Percentiles rank a stretch among this genome's conserved stretches.
These are phyloP conservation scores for Verticillium longisporum DNA, from an alignment of 2,329 filamentous ascomycete species.

Conservation along the genomic window DNA sequence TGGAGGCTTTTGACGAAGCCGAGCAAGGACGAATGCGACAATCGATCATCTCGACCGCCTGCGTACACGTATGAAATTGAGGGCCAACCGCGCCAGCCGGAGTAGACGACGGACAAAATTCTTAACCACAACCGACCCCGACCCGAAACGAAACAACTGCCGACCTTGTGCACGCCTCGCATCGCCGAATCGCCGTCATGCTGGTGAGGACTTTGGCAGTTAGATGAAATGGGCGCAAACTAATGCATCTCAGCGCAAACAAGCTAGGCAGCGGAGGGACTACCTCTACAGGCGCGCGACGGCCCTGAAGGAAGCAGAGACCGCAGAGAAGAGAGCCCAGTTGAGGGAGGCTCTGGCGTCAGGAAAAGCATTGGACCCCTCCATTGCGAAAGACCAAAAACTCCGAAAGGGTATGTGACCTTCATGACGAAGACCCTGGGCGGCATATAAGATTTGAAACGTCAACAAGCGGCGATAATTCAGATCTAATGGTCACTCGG, in stretches of 20 bases:
- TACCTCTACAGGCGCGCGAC: constrained; percentile 86
- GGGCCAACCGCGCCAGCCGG: neutral
- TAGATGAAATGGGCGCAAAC: neutral
- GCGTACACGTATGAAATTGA: neutral
- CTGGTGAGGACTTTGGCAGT: neutral
- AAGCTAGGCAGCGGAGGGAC: constrained; percentile 33
- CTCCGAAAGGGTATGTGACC: constrained; percentile 28
- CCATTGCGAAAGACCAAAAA: constrained; percentile 78
- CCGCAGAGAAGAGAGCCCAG: constrained; percentile 83
- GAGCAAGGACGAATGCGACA: neutral
- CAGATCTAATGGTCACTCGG: no score
- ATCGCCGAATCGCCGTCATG: neutral
- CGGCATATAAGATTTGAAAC: no score
- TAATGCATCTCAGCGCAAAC: constrained; percentile 24
- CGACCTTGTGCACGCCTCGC: neutral
- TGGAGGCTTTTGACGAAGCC: neutral
- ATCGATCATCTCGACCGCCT: neutral
- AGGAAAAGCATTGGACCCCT: constrained; percentile 76
- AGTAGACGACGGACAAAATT: neutral
- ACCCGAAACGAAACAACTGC: neutral
- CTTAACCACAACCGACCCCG: neutral
- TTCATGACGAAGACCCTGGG: neutral
- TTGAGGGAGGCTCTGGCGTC: constrained; percentile 80
- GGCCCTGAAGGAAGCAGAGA: constrained; percentile 83
- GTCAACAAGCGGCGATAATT: no score